phyloP scores from a whole-genome alignment of 352 stramenopile genomes.

The Peronospora destructor region DNA sequence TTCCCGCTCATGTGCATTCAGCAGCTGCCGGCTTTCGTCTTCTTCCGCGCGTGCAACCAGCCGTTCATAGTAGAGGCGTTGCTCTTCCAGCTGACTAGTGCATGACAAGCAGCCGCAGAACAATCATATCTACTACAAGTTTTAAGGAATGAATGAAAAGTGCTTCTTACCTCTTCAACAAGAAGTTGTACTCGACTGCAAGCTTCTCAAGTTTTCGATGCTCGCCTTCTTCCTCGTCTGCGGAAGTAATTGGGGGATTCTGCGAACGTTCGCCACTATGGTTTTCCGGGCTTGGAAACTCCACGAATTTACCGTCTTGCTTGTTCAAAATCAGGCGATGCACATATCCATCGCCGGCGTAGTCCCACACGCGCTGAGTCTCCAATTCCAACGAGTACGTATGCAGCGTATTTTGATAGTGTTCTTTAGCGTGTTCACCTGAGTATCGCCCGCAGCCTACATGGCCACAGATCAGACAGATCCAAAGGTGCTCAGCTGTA shows the following conservation, averaged over 20 bases:
- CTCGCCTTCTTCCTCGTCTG: conserved; percentile 87
- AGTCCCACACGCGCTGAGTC: conserved; percentile 95
- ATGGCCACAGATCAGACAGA: conserved; percentile 94
- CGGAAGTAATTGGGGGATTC: conserved; percentile 48
- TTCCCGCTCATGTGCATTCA: conserved; percentile 63
- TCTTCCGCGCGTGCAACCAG: conserved; percentile 56
- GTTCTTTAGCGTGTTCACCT: conserved; percentile 89
- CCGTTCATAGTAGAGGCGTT: conserved; percentile 91
- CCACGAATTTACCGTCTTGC: conserved; percentile 92
- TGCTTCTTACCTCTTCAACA: conserved; percentile 84
- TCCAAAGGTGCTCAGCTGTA: conserved; percentile 92
- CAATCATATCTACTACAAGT: not conserved
- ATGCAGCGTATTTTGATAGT: conserved; percentile 91
- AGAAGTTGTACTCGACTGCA: conserved; percentile 92
- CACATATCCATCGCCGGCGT: conserved; percentile 86
- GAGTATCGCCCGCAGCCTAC: conserved; percentile 95
- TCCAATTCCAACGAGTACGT: conserved; percentile 93
- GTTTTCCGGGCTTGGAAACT: conserved; percentile 87
- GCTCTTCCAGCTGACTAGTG: conserved; percentile 90
- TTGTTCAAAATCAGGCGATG: conserved; percentile 87
- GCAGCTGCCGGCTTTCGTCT: conserved; percentile 42
- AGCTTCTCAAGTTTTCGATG: conserved; percentile 95
- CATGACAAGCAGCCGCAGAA: conserved; percentile 3
- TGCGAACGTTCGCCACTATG: conserved; percentile 65
- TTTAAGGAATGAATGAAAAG: not conserved